Evolutionary conservation across 2,329 filamentous ascomycete species (phyloP).

Genomic region (Ceratocystis variospora): DNA sequence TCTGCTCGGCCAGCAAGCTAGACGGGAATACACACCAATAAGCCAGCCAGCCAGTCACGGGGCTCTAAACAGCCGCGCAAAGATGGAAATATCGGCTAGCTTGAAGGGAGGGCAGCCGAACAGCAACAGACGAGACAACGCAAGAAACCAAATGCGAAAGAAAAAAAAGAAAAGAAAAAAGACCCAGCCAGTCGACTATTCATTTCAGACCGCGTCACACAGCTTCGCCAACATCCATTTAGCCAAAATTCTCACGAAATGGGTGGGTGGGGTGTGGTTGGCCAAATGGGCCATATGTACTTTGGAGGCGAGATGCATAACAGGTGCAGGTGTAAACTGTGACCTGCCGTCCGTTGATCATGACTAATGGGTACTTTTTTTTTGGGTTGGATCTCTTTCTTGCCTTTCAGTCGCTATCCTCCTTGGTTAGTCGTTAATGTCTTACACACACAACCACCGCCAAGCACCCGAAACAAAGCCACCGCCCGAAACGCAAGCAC

Average conservation of each 20-base stretch:
- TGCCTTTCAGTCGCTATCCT: background rate
- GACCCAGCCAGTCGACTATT: background rate
- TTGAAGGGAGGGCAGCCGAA: background rate
- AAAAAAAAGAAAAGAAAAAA: background rate
- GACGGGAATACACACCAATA: too few species aligned
- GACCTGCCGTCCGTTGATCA: background rate
- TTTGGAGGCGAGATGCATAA: background rate
- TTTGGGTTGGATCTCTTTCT: background rate
- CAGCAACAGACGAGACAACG: background rate
- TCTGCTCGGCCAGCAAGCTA: too few species aligned
- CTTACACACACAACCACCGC: background rate
- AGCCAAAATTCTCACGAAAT: too few species aligned
- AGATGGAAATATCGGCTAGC: background rate
- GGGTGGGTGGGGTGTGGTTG: too few species aligned
- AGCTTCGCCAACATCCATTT: too few species aligned
- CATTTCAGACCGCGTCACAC: too few species aligned
- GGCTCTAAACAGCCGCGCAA: background rate
- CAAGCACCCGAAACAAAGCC: background rate
- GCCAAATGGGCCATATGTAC: too few species aligned
- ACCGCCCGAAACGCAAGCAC: background rate
- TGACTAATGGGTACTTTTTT: background rate
- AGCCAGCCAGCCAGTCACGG: background rate
- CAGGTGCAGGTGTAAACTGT: background rate
- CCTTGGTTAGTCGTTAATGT: background rate
- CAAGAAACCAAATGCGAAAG: background rate